These are phyloP conservation scores for Ambrosia hybrid DNA, from an alignment of 140 eudicot species.

Conservation along the genomic window DNA sequence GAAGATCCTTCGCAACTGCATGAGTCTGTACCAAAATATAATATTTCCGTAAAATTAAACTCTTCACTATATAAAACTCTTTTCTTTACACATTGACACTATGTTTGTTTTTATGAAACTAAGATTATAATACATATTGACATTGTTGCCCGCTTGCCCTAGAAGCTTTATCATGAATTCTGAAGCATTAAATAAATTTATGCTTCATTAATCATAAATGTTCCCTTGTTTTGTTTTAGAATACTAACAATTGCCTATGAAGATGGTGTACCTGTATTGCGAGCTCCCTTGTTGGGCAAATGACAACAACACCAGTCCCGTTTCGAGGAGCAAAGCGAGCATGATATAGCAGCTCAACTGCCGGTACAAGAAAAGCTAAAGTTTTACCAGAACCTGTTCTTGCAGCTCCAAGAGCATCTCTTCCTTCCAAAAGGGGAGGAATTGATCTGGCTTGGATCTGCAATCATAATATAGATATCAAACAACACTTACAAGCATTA, in stretches of 20 bases:
- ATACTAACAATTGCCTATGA: neutral
- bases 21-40: conserved; percentile 59
- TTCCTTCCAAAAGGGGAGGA: conserved; percentile 77
- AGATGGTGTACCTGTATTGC: conserved; percentile 67
- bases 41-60: neutral
- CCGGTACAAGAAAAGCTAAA: conserved; percentile 86
- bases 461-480: conserved; percentile 11
- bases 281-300: conserved; percentile 93
- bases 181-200: no score
- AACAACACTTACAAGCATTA: no score
- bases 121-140: no score
- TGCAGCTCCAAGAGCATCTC: conserved; percentile 96
- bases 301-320: conserved; percentile 83
- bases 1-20: conserved; percentile 78
- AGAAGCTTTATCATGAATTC: no score
- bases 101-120: no score
- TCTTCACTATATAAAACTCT: neutral
- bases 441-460: conserved; percentile 80
- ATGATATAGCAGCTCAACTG: conserved; percentile 67
- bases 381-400: conserved; percentile 96
- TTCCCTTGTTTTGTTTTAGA: no score
- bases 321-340: conserved; percentile 68
- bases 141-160: no score
- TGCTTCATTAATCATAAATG: neutral
- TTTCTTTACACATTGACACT: no score